phyloP scores from a whole-genome alignment of 305 asterid genomes.

The Plantago coronopus region DNA sequence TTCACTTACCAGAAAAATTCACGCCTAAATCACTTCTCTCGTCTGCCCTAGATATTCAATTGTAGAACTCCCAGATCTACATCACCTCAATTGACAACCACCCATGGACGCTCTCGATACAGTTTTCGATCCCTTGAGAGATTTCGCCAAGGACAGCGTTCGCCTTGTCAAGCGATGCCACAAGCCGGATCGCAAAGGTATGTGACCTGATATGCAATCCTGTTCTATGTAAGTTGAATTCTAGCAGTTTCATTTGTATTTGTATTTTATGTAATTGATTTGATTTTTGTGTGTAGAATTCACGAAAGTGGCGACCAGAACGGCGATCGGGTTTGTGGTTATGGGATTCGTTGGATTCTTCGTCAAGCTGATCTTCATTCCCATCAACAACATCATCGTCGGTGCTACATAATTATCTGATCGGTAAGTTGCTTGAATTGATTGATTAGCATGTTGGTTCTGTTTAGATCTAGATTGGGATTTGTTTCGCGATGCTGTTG shows the following conservation, averaged over 20 bases:
- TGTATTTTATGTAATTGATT: conserved; percentile 8
- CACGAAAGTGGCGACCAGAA: conserved; percentile 67
- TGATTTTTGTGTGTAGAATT: conserved; percentile 36
- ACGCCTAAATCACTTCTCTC: too few relatives aligned
- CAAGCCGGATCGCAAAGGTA: conserved; percentile 94
- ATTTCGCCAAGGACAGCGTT: conserved; percentile 77
- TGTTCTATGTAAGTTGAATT: conserved; percentile 1
- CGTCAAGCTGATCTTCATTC: conserved; percentile 71
- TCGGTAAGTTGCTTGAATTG: background rate
- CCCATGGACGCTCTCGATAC: conserved; percentile 74
- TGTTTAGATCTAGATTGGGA: conserved; percentile 1
- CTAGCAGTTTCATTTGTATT: too few relatives aligned
- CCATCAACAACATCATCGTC: conserved; percentile 74
- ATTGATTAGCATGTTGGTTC: background rate
- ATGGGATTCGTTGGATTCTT: conserved; percentile 81
- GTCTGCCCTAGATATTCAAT: background rate
- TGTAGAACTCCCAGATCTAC: background rate
- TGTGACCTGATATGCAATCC: background rate
- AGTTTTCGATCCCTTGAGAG: conserved; percentile 84
- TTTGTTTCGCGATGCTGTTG: background rate
- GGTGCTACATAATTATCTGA: conserved; percentile 43
- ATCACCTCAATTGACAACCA: background rate
- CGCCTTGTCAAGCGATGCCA: conserved; percentile 93
- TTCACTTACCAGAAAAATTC: too few relatives aligned
- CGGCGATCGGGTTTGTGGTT: conserved; percentile 75